Base-by-base conservation (phyloP, 73 alveolate genomes). In the Paraurostyla sp. region DNA sequence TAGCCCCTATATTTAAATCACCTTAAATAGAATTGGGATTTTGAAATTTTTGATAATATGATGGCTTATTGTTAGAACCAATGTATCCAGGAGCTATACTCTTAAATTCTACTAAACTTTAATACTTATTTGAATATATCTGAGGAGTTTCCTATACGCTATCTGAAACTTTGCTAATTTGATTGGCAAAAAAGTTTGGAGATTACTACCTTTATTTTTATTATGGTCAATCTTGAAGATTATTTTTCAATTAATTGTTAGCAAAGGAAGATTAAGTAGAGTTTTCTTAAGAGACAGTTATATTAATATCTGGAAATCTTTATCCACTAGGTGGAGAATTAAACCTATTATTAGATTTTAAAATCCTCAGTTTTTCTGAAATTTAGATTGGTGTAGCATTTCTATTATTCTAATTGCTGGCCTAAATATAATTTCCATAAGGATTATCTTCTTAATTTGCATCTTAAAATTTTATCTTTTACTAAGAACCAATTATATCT, bases 241-340 rank as follows among this genome's bases (percentile, higher is more conserved):
- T 52, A n/a, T 52, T 52, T 20, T 52, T 52, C 69, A 52, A 52
- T 18, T 6, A 11, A 52, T 25, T 52, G 13, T 52, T 45, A 45
- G 18, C 18, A 65, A 65, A 65, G 13, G 82, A 65, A 35, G 82
- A 65, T 40, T 65, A 35, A 7, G 82, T 65, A 18, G 82, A 65
- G 25, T 65, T 65, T 65, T 65, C 82, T 65, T 65, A 22, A 6
- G 6, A 40, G 25, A 38, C 46, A 13, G 43, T 38, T 25, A 3
- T 65, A 38, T 2, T 22, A 38, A 38, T 38, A 20, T 13, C 9
- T 13, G 69, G 69, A 38, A 65, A 38, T 38, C 82, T 65, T 22
- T 33, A 7, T 9, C 82, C 82, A 38, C 41, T 65, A 2, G 82
- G 82, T 0, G 82, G 82, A 3, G 82, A 65, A 38, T 65, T 65